phyloP scores from a whole-genome alignment of 2,329 filamentous ascomycete species.

The Ceratocystis ficicola region DNA sequence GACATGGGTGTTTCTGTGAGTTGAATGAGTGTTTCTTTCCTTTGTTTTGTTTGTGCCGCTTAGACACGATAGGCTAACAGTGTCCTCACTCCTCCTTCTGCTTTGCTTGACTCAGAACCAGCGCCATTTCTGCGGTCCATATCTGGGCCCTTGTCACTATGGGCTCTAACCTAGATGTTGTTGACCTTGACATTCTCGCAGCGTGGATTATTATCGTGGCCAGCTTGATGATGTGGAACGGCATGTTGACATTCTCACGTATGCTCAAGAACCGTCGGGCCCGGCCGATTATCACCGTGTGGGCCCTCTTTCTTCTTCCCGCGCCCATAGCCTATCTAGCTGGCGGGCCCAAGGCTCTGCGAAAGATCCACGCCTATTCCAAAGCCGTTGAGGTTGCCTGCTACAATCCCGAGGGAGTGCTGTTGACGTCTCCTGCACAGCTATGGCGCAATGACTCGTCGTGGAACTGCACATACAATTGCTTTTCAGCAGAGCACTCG shows the following conservation, averaged over 20 bases:
- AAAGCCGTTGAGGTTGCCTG: slow-evolving; percentile 20
- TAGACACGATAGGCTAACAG: neutral
- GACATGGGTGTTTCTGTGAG: slow-evolving; percentile 19
- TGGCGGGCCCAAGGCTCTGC: slow-evolving; percentile 19
- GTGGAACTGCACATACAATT: slow-evolving; percentile 22
- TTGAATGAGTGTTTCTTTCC: neutral
- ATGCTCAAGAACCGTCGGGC: slow-evolving; percentile 21
- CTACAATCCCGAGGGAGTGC: slow-evolving; percentile 15
- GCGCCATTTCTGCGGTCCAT: slow-evolving; percentile 18
- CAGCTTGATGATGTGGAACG: slow-evolving; percentile 20
- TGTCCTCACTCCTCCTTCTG: neutral
- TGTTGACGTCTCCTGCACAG: slow-evolving; percentile 18
- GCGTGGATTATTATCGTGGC: slow-evolving; percentile 20
- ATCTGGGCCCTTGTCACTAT: slow-evolving; percentile 19
- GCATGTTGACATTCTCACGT: slow-evolving; percentile 20
- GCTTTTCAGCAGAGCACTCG: slow-evolving; percentile 16
- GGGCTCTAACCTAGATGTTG: slow-evolving; percentile 14
- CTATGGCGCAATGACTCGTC: slow-evolving; percentile 22
- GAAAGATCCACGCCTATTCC: slow-evolving; percentile 19
- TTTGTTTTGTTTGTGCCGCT: too few species aligned
- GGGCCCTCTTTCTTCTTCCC: slow-evolving; percentile 19
- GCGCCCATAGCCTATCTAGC: slow-evolving; percentile 21
- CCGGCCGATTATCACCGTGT: slow-evolving; percentile 19
- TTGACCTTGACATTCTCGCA: slow-evolving; percentile 20
- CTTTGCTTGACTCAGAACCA: neutral